Percentiles rank a stretch among this genome's conserved stretches.
Evolutionary conservation across 2,329 filamentous ascomycete genomes (phyloP).

Genomic region (Pseudocercospora vitis): DNA sequence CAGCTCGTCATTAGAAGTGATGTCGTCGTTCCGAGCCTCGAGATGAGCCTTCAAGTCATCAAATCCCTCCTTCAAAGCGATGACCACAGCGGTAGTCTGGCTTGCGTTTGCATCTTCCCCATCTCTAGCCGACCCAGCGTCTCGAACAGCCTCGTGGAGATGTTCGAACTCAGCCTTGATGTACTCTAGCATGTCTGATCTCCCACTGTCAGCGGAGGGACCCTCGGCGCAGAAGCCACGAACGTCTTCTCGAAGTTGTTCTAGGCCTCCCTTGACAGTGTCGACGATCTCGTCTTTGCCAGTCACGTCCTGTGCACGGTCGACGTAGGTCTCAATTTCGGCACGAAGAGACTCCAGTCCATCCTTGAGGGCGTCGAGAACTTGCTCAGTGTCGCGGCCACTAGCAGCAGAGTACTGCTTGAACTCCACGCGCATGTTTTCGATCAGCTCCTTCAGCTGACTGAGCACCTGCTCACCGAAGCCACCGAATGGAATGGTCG

Average conservation of each 20-base stretch:
- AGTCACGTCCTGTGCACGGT: conserved; percentile 66
- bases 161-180: conserved; percentile 61
- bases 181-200: conserved; percentile 50
- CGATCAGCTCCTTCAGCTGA: conserved; percentile 59
- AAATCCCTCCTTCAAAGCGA: conserved; percentile 36
- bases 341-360: conserved; percentile 76
- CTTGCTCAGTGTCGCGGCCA: conserved; percentile 80
- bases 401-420: conserved; percentile 79
- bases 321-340: conserved; percentile 80
- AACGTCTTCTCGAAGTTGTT: conserved; percentile 62
- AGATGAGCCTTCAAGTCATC: conserved; percentile 34
- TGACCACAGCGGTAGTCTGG: conserved; percentile 34
- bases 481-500: conserved; percentile 52
- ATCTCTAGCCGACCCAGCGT: conserved; percentile 38
- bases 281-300: conserved; percentile 78
- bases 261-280: conserved; percentile 63
- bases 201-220: conserved; percentile 44
- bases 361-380: conserved; percentile 83
- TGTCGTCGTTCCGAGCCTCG: conserved; percentile 26
- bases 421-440: conserved; percentile 63
- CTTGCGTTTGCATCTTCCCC: conserved; percentile 25
- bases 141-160: conserved; percentile 58
- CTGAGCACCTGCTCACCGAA: conserved; percentile 61
- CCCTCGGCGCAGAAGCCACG: conserved; percentile 52
- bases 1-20: conserved; percentile 44